These are phyloP conservation scores for Ophiostoma novo-ulmi DNA, from an alignment of 2,329 filamentous ascomycete genomes.

Conservation along the genomic window DNA sequence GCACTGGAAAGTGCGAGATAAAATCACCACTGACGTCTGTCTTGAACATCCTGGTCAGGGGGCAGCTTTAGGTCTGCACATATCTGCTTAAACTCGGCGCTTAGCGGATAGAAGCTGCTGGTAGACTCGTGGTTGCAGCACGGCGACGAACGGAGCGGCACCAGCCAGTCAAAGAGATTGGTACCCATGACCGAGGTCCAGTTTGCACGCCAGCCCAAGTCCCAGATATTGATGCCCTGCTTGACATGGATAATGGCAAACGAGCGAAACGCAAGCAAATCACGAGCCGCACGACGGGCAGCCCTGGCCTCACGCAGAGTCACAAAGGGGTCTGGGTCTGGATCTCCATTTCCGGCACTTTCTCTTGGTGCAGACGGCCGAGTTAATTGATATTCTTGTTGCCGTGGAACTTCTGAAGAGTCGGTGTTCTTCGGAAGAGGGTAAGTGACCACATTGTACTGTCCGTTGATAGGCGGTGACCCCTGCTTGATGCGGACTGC, in stretches of 20 bases:
- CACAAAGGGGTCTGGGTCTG: slow-evolving; percentile 17
- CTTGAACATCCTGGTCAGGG: neutral
- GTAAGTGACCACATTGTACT: slow-evolving; percentile 35
- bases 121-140: slow-evolving; percentile 62
- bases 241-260: slow-evolving; percentile 75
- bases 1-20: neutral
- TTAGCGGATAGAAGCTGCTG: slow-evolving; percentile 64
- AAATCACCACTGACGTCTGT: neutral
- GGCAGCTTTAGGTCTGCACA: slow-evolving; percentile 42
- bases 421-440: slow-evolving; percentile 27
- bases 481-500: slow-evolving; percentile 64
- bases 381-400: neutral
- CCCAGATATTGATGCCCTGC: slow-evolving; percentile 78
- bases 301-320: slow-evolving; percentile 15
- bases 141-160: slow-evolving; percentile 71
- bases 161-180: slow-evolving; percentile 67
- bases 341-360: slow-evolving; percentile 15
- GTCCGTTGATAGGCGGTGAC: slow-evolving; percentile 47
- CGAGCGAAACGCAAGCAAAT: slow-evolving; percentile 52
- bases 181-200: slow-evolving; percentile 76
- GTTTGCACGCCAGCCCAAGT: slow-evolving; percentile 65
- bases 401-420: neutral
- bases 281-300: slow-evolving; percentile 33
- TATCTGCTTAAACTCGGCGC: slow-evolving; percentile 54
- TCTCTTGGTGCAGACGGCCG: neutral